Evolutionary conservation across 2,329 filamentous ascomycete species (phyloP).

Genomic region (Beauveria medogensis): DNA sequence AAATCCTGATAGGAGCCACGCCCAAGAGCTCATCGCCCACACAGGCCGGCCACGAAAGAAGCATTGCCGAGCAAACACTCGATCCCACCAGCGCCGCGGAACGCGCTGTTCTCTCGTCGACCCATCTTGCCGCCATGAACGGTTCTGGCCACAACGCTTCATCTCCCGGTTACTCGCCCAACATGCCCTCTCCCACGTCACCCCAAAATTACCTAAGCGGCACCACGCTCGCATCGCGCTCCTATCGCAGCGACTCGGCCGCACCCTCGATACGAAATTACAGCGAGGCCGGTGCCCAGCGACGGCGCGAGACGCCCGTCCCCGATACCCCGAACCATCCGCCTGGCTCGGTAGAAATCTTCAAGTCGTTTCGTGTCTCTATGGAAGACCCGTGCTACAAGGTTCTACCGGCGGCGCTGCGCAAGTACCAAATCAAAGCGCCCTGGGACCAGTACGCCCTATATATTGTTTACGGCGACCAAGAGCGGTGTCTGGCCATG

Average conservation of each 20-base stretch:
- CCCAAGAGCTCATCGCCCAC: constrained; percentile 74
- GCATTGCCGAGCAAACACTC: constrained; percentile 54
- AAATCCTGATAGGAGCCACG: constrained; percentile 60
- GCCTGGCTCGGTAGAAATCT: constrained; percentile 76
- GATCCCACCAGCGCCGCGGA: constrained; percentile 63
- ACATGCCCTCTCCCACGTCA: constrained; percentile 62
- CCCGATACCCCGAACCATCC: constrained; percentile 52
- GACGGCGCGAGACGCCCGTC: constrained; percentile 53
- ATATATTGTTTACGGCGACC: constrained; percentile 98
- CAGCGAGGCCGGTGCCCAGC: constrained; percentile 36
- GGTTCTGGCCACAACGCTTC: constrained; percentile 47
- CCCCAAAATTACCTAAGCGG: constrained; percentile 47
- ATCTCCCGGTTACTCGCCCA: constrained; percentile 51
- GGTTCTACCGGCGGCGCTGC: constrained; percentile 87
- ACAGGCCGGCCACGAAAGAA: constrained; percentile 59
- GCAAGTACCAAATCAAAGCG: constrained; percentile 97
- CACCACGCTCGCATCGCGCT: constrained; percentile 53
- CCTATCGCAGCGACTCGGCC: constrained; percentile 49
- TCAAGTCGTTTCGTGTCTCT: constrained; percentile 96
- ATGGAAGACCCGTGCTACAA: constrained; percentile 98
- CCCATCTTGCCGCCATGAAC: constrained; percentile 63
- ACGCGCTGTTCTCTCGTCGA: constrained; percentile 57
- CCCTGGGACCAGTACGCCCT: constrained; percentile 96
- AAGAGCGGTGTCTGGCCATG: constrained; percentile 84
- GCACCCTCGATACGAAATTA: constrained; percentile 24